Conservation (phyloP, 2,329 filamentous ascomycete species). For the Coniosporium tulheliwenetii region DNA sequence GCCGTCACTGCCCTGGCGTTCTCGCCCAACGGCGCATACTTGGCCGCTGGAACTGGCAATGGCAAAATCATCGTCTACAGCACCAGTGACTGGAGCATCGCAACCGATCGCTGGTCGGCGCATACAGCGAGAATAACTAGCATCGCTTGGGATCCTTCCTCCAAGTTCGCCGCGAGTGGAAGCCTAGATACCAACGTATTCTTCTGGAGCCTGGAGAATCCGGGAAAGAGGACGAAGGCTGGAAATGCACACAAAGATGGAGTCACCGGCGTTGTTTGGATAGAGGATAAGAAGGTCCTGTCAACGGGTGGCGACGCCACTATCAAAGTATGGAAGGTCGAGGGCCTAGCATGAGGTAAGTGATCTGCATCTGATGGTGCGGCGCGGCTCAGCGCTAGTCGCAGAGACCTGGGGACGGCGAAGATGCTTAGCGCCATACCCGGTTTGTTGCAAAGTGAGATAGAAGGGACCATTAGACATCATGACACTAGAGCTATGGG, state of each 20-base stretch:
- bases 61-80: constrained; percentile 82
- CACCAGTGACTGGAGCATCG: constrained; percentile 45
- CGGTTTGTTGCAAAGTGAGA: no score
- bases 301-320: constrained; percentile 78
- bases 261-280: constrained; percentile 76
- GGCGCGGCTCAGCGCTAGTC: no score
- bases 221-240: constrained; percentile 70
- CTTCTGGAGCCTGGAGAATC: constrained; percentile 75
- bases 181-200: constrained; percentile 83
- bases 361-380: no score
- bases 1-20: constrained; percentile 71
- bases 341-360: constrained; percentile 24
- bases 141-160: constrained; percentile 63
- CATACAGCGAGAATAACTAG: constrained; percentile 53
- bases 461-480: no score
- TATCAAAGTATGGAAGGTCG: constrained; percentile 73
- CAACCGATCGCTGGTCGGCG: constrained; percentile 64
- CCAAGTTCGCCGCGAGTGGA: constrained; percentile 68
- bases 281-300: constrained; percentile 43
- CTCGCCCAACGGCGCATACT: constrained; percentile 56
- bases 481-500: no score
- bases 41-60: constrained; percentile 69
- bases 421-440: no score
- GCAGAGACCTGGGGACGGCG: no score
- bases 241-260: constrained; percentile 92